These are phyloP conservation scores for Aspergillus pseudoviridinutans DNA, from an alignment of 2,329 filamentous ascomycete species.

Conservation along the genomic window DNA sequence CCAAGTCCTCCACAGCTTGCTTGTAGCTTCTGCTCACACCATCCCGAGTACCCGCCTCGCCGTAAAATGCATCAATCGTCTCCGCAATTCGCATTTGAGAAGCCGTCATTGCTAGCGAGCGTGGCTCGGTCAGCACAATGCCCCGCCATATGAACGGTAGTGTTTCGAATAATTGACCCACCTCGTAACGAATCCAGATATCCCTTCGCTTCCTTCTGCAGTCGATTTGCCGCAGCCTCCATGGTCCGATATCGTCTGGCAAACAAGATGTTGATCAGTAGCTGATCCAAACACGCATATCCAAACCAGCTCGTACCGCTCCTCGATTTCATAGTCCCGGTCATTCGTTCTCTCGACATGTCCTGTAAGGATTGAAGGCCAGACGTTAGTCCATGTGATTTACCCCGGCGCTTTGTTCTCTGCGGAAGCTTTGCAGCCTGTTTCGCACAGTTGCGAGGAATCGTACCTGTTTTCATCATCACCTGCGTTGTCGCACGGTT, in stretches of 20 bases:
- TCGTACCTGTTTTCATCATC: constrained; percentile 95
- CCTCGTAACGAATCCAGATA: constrained; percentile 94
- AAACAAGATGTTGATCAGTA: not conserved
- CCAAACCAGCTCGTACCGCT: constrained; percentile 54
- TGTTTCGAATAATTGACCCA: constrained; percentile 35
- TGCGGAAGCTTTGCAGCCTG: not conserved
- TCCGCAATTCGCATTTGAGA: constrained; percentile 77
- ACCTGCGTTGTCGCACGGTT: constrained; percentile 98
- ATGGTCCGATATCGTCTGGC: constrained; percentile 89
- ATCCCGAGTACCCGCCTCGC: constrained; percentile 88
- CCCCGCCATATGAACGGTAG: not conserved
- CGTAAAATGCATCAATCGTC: constrained; percentile 98
- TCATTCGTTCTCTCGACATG: constrained; percentile 99
- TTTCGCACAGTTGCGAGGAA: not conserved
- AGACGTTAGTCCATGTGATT: constrained; percentile 1
- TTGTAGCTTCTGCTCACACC: constrained; percentile 97
- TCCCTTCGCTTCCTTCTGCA: constrained; percentile 97
- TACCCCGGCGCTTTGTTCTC: not conserved
- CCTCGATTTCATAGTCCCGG: constrained; percentile 97
- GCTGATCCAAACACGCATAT: not conserved
- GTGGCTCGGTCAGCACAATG: not conserved
- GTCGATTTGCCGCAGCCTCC: constrained; percentile 84
- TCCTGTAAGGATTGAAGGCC: constrained; percentile 46
- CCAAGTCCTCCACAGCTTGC: constrained; percentile 94
- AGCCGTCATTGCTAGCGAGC: not conserved